A percentile compares a stretch with the other conserved stretches of the same genome.
These are phyloP conservation scores for Xylaria acuta DNA, from an alignment of 495 filamentous ascomycete genomes.

Conservation along the genomic window DNA sequence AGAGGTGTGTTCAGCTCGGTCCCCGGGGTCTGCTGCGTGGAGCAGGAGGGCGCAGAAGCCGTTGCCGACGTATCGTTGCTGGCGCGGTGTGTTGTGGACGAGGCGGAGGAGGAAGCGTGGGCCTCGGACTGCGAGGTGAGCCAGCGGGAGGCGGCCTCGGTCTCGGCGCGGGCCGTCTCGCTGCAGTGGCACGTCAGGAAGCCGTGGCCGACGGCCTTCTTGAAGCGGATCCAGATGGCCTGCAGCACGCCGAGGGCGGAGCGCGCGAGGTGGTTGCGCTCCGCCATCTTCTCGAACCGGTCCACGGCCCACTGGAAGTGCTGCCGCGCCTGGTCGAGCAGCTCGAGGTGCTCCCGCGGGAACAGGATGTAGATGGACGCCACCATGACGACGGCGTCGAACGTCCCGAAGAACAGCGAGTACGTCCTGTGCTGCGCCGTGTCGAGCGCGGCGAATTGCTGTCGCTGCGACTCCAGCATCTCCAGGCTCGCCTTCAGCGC, in stretches of 20 bases:
- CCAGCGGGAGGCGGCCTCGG: constrained; percentile 29
- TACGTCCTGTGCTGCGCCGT: constrained; percentile 62
- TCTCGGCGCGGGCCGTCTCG: constrained; percentile 27
- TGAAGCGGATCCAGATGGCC: constrained; percentile 53
- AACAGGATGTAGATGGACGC: constrained; percentile 64
- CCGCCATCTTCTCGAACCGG: constrained; percentile 57
- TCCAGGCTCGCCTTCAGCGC: constrained; percentile 61
- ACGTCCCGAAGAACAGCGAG: constrained; percentile 62
- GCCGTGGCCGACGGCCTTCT: constrained; percentile 46
- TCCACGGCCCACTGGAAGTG: constrained; percentile 61
- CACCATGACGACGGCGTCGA: constrained; percentile 67
- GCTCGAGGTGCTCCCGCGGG: constrained; percentile 52
- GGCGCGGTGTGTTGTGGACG: constrained; percentile 26
- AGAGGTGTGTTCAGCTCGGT: constrained; percentile 31
- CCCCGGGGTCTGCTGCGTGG: constrained; percentile 17
- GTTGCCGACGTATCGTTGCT: constrained; percentile 28
- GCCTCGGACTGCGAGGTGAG: constrained; percentile 33
- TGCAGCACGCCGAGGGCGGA: constrained; percentile 59
- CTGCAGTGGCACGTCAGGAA: constrained; percentile 28
- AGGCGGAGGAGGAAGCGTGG: constrained; percentile 28
- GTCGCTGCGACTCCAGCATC: constrained; percentile 61
- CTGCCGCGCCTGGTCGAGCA: constrained; percentile 50
- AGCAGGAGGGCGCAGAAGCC: not conserved
- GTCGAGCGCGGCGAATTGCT: constrained; percentile 55
- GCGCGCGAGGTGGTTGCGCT: constrained; percentile 57